These are phyloP conservation scores for Ganoderma multipileum DNA, from an alignment of 1,284 basidiomycete species.

Conservation along the genomic window DNA sequence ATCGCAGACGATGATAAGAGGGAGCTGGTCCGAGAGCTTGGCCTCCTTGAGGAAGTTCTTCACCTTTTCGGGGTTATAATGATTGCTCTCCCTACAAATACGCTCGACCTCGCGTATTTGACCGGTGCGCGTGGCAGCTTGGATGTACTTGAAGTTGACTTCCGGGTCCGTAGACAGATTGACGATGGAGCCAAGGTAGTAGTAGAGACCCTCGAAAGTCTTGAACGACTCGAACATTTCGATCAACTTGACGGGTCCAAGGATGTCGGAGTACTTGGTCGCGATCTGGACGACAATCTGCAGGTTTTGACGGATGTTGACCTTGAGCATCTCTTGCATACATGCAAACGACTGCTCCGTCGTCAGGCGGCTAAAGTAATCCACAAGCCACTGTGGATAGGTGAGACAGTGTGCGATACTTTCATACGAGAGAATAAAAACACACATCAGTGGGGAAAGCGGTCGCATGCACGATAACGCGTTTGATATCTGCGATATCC, in stretches of 20 bases:
- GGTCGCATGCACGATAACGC: conserved; percentile 94
- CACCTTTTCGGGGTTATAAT: conserved; percentile 99
- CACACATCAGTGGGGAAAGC: conserved; percentile 84
- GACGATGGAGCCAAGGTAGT: conserved; percentile 97
- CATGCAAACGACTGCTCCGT: conserved; percentile 99
- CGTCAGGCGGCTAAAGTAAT: conserved; percentile 96
- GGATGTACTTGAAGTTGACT: conserved; percentile 99
- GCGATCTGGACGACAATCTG: conserved; percentile 98
- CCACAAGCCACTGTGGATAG: conserved; percentile 86
- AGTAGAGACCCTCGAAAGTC: conserved; percentile 97
- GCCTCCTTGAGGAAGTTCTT: conserved; percentile 99
- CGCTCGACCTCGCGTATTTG: conserved; percentile 99
- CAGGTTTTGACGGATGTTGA: conserved; percentile 98
- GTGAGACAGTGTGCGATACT: conserved; percentile 7
- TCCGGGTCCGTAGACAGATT: conserved; percentile 97
- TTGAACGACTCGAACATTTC: conserved; percentile 99
- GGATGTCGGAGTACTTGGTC: conserved; percentile 98
- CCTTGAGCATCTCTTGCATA: conserved; percentile 95
- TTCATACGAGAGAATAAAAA: conserved; percentile 8
- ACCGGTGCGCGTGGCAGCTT: conserved; percentile 97
- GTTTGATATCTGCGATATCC: conserved; percentile 97
- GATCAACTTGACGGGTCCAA: conserved; percentile 96
- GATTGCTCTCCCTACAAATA: conserved; percentile 97
- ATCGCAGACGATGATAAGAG: conserved; percentile 99
- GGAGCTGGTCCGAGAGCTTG: conserved; percentile 95